Conservation (phyloP, 78 protist species). For the Goniomonas avonlea region DNA sequence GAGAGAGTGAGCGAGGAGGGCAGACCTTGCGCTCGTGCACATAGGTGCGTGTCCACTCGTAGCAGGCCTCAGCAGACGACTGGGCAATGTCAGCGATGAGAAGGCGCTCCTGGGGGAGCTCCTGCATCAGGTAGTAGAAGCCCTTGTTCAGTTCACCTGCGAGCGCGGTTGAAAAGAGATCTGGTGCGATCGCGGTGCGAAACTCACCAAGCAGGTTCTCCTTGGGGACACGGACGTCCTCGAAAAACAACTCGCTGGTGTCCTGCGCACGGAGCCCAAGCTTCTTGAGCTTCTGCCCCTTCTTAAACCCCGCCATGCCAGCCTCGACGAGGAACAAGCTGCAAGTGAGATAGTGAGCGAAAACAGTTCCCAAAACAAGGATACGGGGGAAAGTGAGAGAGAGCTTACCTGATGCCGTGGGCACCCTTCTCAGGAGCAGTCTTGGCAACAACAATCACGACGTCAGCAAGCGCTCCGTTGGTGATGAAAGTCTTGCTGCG, state of each 20-base stretch:
- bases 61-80: slow-evolving; percentile 29
- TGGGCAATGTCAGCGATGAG: slow-evolving; percentile 12
- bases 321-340: slow-evolving; percentile 45
- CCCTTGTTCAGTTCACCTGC: slow-evolving; percentile 36
- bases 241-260: slow-evolving; percentile 53
- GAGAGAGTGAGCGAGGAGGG: too few relatives aligned
- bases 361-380: too few relatives aligned
- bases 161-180: too few relatives aligned
- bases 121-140: slow-evolving; percentile 46
- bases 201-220: slow-evolving; percentile 25
- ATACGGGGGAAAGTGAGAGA: too few relatives aligned
- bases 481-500: slow-evolving; percentile 42
- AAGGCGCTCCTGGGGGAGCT: slow-evolving; percentile 51
- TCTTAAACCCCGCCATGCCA: neutral
- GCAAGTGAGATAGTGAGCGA: too few relatives aligned
- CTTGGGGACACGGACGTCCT: slow-evolving; percentile 26
- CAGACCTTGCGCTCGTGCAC: slow-evolving; percentile 40
- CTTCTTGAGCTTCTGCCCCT: slow-evolving; percentile 38
- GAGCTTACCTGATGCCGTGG: slow-evolving; percentile 35
- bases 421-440: slow-evolving; percentile 12
- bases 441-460: neutral
- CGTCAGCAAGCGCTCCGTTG: slow-evolving; percentile 27
- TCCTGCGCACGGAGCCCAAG: slow-evolving; percentile 54
- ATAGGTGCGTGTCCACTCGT: slow-evolving; percentile 28
- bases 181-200: too few relatives aligned